These are phyloP conservation scores for Pulveroboletus sp. DNA, from an alignment of 768 basidiomycete species.

Conservation along the genomic window DNA sequence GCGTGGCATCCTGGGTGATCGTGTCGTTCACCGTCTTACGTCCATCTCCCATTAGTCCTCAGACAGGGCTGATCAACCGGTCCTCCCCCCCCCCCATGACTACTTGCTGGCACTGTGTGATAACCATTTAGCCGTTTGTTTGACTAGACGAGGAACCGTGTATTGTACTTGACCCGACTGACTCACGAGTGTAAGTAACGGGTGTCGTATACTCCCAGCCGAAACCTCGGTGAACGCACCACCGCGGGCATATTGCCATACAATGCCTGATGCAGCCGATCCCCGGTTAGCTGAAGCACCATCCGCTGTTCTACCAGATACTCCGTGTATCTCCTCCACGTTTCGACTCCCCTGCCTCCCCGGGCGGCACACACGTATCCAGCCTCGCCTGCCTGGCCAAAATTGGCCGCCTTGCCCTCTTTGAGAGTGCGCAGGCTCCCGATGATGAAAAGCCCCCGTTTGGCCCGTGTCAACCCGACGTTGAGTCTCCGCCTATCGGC, in stretches of 20 bases:
- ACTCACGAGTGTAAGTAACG: conserved; percentile 12
- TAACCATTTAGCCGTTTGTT: neutral
- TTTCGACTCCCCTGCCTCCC: conserved; percentile 42
- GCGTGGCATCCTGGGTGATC: no score
- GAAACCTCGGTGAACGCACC: conserved; percentile 6
- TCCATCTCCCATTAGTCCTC: neutral
- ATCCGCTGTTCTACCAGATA: conserved; percentile 49
- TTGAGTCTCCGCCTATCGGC: conserved; percentile 83
- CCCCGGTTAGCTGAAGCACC: conserved; percentile 46
- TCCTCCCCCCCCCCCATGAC: conserved; percentile 1
- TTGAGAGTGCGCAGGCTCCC: conserved; percentile 67
- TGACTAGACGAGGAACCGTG: neutral
- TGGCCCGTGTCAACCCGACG: conserved; percentile 86
- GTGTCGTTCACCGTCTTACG: no score
- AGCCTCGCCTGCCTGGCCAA: conserved; percentile 12
- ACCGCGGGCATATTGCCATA: conserved; percentile 15
- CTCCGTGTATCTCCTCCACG: conserved; percentile 59
- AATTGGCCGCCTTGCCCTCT: conserved; percentile 36
- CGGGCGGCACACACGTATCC: conserved; percentile 10
- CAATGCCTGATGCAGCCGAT: conserved; percentile 36
- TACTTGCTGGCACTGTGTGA: neutral
- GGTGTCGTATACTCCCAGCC: neutral
- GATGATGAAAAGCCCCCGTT: conserved; percentile 77
- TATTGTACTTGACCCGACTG: neutral
- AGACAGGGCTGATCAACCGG: conserved; percentile 11